Evolutionary conservation across 352 stramenopile genomes (phyloP), one percentile per base, ranked within the genome.

Genomic region (Globisporangium orthogonon): DNA sequence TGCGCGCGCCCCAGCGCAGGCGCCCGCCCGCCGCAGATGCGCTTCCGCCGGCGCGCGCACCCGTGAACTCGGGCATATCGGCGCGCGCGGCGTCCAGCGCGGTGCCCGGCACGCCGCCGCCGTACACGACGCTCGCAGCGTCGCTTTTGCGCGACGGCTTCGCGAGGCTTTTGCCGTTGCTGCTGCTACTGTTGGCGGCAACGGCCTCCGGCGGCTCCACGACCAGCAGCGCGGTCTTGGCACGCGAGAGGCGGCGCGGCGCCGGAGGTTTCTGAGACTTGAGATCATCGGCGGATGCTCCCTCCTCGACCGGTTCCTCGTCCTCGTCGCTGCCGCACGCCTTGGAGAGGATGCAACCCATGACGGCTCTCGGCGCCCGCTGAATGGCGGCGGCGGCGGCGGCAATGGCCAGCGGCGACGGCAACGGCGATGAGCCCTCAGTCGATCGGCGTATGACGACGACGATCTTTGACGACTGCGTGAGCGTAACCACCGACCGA

Each of bases 51-150:
- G 71, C 61, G 13, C 67, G 62, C 3, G 72, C 68, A 29, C 76
- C 78, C 11, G 83, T 93, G 50, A 86, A 93, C 64, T 87, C 73
- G 4, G 74, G 58, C 35, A 78, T 66, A 31, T 88, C 78, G 13
- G 83, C 76, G 18, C 67, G 62, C 18, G 77, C 69, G 18, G 67
- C 73, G 52, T 86, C 75, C 30, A 93, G 64, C 14, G 83, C 83
- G 0, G 84, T 70, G 29, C 80, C 83, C 9, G 83, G 80, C 40
- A 93, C 71, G 54, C 83, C 83, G 33, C 83, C 83, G 11, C 78
- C 83, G 61, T 86, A 83, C 45, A 69, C 44, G 44, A 49, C 44
- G n/a, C 44, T 15, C 37, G 35, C 35, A 10, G 47, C 52, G 30
- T 62, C 29, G 43, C 58, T 63, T 49, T 43, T 62, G 31, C 46